Conservation (phyloP, 108 stramenopile species). For the Mediolabrus comicus region DNA sequence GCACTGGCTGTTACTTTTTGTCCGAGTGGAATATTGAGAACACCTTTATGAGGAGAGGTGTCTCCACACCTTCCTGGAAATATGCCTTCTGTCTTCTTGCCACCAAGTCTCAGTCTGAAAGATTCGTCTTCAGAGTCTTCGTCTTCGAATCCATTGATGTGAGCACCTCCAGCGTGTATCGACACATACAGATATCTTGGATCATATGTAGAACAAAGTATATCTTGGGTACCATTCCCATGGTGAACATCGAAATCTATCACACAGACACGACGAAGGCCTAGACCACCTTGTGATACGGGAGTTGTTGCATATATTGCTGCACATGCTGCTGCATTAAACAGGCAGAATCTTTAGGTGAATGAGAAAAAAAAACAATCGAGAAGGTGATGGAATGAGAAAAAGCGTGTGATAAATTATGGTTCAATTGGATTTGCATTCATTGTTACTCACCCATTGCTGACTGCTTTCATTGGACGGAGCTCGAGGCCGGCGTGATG, state of each 20-base stretch:
- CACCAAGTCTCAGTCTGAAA: slow-evolving; percentile 42
- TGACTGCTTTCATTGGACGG: slow-evolving; percentile 85
- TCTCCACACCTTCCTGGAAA: slow-evolving; percentile 89
- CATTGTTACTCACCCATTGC: no score
- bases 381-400: no score
- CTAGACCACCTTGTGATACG: slow-evolving; percentile 73
- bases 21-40: slow-evolving; percentile 87
- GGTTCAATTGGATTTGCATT: no score
- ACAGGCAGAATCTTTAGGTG: slow-evolving; percentile 97
- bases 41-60: slow-evolving; percentile 79
- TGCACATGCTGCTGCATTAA: slow-evolving; percentile 95
- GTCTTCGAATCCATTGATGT: slow-evolving; percentile 72
- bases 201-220: slow-evolving; percentile 85
- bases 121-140: slow-evolving; percentile 59
- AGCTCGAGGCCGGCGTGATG: slow-evolving; percentile 91
- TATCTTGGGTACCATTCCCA: slow-evolving; percentile 94
- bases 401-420: no score
- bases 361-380: no score
- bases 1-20: slow-evolving; percentile 65
- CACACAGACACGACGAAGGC: slow-evolving; percentile 82
- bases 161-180: slow-evolving; percentile 81
- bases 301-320: slow-evolving; percentile 93
- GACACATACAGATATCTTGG: slow-evolving; percentile 90
- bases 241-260: slow-evolving; percentile 96
- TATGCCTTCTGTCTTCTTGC: slow-evolving; percentile 67